A percentile compares a stretch with the other conserved stretches of the same genome.
Evolutionary conservation across 306 rosid species (phyloP).

Genomic region (Fragaria iinumae): DNA sequence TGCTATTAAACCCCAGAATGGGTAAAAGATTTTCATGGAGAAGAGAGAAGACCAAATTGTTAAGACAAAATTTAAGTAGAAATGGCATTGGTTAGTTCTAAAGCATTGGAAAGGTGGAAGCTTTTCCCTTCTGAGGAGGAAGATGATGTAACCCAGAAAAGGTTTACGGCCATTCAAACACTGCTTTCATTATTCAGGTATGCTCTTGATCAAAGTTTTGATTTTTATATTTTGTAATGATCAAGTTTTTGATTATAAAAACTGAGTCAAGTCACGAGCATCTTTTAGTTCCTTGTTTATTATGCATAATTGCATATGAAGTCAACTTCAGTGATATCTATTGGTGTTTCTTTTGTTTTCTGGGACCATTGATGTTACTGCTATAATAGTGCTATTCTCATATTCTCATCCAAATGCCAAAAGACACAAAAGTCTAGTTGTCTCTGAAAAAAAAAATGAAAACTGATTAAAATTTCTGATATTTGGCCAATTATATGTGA

Average conservation of each 20-base stretch:
- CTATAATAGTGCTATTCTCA: no score
- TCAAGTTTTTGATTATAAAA: not conserved
- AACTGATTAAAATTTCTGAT: not conserved
- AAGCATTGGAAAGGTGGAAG: not conserved
- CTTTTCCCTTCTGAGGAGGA: not conserved
- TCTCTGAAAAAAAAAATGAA: not conserved
- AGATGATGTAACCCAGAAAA: not conserved
- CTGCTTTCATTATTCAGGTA: not conserved
- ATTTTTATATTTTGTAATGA: not conserved
- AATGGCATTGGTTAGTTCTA: not conserved
- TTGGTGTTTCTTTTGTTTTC: not conserved
- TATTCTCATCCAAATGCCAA: conserved; percentile 1
- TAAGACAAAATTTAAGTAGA: no score
- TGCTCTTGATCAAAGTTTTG: not conserved
- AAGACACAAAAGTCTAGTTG: not conserved
- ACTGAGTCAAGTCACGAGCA: not conserved
- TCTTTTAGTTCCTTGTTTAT: not conserved
- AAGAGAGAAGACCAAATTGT: no score
- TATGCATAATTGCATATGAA: not conserved
- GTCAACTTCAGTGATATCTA: not conserved
- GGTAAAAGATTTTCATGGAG: not conserved
- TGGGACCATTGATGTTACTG: not conserved
- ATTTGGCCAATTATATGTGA: not conserved
- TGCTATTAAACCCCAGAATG: not conserved
- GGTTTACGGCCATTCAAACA: not conserved